Conservation (phyloP, 2,329 filamentous ascomycete species). For the Diaporthe sp. region DNA sequence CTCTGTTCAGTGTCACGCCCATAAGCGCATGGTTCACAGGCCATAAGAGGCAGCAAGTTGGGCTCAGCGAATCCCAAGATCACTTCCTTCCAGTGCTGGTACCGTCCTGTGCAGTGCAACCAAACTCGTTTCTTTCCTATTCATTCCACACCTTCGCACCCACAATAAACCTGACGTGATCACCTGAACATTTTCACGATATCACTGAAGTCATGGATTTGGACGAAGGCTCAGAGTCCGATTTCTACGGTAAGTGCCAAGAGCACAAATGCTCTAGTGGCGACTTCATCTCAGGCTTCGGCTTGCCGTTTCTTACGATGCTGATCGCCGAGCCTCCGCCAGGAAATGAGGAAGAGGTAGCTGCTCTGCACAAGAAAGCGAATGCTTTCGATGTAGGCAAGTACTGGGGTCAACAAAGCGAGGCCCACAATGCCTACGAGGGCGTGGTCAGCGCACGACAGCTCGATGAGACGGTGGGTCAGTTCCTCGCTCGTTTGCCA, state of each 20-base stretch:
- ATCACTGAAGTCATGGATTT: not conserved
- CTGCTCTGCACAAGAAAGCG: not conserved
- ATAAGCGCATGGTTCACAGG: not conserved
- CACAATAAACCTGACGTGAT: not conserved
- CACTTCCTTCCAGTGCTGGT: not conserved
- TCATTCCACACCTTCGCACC: not conserved
- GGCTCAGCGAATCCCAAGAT: no score
- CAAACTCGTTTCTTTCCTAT: not conserved
- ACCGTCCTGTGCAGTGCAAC: not conserved
- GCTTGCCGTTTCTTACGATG: not conserved
- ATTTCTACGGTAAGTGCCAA: not conserved
- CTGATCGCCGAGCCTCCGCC: not conserved
- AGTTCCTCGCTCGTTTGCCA: not conserved
- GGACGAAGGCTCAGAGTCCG: not conserved
- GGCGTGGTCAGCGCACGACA: not conserved
- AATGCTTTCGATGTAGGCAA: not conserved
- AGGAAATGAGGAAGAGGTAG: not conserved
- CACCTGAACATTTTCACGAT: no score
- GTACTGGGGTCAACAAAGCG: not conserved
- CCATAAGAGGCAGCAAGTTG: not conserved
- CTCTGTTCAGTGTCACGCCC: not conserved
- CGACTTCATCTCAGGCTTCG: not conserved
- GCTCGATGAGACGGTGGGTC: conserved; percentile 5
- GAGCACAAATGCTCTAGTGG: not conserved
- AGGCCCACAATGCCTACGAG: not conserved